Evolutionary conservation across 2,329 filamentous ascomycete species (phyloP).

Genomic region (Hymenoscyphus infarciens): DNA sequence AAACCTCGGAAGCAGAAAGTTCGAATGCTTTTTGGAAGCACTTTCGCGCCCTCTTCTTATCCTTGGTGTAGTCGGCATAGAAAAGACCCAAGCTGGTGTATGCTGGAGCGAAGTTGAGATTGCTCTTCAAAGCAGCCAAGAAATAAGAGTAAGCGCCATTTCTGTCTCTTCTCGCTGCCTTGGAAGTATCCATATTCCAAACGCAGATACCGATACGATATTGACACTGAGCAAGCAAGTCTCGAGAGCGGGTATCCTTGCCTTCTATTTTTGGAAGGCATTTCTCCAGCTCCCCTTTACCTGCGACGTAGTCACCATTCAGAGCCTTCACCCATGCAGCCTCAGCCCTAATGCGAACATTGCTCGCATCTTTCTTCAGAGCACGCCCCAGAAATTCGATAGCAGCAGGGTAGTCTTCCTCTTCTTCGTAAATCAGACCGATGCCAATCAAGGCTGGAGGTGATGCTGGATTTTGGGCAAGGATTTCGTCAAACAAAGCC

Average conservation of each 20-base stretch:
- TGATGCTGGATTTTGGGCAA: conserved; percentile 70
- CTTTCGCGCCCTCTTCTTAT: conserved; percentile 79
- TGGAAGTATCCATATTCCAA: conserved; percentile 78
- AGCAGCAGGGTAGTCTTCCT: conserved; percentile 81
- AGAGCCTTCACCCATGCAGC: conserved; percentile 89
- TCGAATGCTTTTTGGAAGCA: conserved; percentile 98
- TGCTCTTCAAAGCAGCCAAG: conserved; percentile 76
- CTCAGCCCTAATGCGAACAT: conserved; percentile 78
- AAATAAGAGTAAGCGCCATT: conserved; percentile 81
- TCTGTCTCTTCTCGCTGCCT: conserved; percentile 71
- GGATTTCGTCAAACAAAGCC: conserved; percentile 75
- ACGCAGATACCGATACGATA: conserved; percentile 84
- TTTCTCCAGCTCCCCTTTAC: conserved; percentile 65
- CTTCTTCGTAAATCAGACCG: conserved; percentile 88
- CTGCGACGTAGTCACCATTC: conserved; percentile 68
- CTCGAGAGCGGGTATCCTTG: conserved; percentile 56
- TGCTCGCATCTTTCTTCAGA: conserved; percentile 65
- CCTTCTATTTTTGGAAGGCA: conserved; percentile 64
- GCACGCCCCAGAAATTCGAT: conserved; percentile 78
- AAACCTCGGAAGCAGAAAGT: conserved; percentile 79
- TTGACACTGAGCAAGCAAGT: conserved; percentile 79
- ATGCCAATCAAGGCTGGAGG: conserved; percentile 84
- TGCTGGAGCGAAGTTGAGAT: conserved; percentile 82
- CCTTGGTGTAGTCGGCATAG: conserved; percentile 86
- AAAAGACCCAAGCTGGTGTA: conserved; percentile 90